Conservation (phyloP, 2,329 filamentous ascomycete species). For the Beauveria bassiana region DNA sequence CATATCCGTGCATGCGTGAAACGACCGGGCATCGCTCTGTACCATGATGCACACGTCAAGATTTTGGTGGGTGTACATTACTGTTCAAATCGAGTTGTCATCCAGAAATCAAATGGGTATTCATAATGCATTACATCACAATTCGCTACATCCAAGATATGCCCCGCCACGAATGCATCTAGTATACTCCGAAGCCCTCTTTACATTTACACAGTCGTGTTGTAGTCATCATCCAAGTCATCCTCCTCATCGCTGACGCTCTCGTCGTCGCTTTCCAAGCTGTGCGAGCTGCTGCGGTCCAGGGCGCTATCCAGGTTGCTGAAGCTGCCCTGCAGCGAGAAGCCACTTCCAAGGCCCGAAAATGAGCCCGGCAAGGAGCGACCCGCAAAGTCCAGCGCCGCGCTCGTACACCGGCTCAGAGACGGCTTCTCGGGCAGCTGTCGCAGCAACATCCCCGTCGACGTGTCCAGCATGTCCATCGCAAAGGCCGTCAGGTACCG, state of each 20-base stretch:
- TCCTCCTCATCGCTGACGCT: constrained; percentile 47
- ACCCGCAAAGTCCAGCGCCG: constrained; percentile 35
- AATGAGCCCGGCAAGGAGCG: constrained; percentile 24
- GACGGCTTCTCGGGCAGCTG: constrained; percentile 61
- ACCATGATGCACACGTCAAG: too few species aligned
- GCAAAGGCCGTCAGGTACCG: constrained; percentile 58
- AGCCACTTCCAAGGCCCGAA: constrained; percentile 18
- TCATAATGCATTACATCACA: background rate
- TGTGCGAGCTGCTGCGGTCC: constrained; percentile 35
- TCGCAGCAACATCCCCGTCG: constrained; percentile 59
- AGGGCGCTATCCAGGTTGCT: constrained; percentile 28
- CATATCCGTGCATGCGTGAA: too few species aligned
- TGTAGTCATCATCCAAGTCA: constrained; percentile 40
- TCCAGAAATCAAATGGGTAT: constrained; percentile 9
- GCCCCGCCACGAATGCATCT: background rate
- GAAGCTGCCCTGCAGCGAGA: constrained; percentile 31
- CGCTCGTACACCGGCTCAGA: constrained; percentile 48
- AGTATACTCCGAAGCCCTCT: background rate
- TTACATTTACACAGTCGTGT: background rate
- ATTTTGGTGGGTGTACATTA: background rate
- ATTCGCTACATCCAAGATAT: background rate
- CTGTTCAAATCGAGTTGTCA: background rate
- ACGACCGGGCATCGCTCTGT: too few species aligned
- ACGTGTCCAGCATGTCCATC: constrained; percentile 71
- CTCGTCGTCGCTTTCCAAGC: constrained; percentile 44